Evolutionary conservation across 495 filamentous ascomycete species (phyloP).

Genomic region (Lentithecium fluviatile): DNA sequence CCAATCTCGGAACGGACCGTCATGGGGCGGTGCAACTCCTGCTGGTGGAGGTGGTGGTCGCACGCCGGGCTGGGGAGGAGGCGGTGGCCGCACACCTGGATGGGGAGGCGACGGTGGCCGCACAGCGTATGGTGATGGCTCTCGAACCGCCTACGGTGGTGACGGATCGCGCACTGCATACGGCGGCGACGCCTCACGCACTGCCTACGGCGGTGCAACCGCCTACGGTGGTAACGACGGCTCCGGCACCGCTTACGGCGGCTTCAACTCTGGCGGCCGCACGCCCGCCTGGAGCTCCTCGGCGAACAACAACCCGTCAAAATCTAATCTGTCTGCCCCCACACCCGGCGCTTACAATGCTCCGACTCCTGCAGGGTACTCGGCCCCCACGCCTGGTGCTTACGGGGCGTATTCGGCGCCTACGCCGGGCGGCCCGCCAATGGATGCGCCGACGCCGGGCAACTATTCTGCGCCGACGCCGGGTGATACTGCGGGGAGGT

Average conservation of each 20-base stretch:
- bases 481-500: conserved; percentile 55
- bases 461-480: conserved; percentile 54
- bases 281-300: conserved; percentile 29
- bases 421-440: conserved; percentile 41
- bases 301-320: conserved; percentile 43
- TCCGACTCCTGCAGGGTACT: conserved; percentile 52
- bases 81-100: conserved; percentile 48
- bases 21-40: conserved; percentile 45
- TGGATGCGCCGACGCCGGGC: conserved; percentile 36
- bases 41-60: conserved; percentile 49
- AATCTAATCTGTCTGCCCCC: conserved; percentile 56
- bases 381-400: conserved; percentile 45
- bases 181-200: conserved; percentile 62
- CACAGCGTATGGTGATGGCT: conserved; percentile 60
- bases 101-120: conserved; percentile 64
- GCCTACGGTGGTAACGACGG: conserved; percentile 51
- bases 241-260: conserved; percentile 54
- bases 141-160: conserved; percentile 40
- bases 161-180: conserved; percentile 43
- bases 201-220: conserved; percentile 63
- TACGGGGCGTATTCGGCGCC: conserved; percentile 35
- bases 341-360: conserved; percentile 74
- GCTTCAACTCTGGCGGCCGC: conserved; percentile 58
- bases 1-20: conserved; percentile 21
- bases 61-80: conserved; percentile 64